Conservation (phyloP, 345 rosid genomes). For the Salix suchowensis region DNA sequence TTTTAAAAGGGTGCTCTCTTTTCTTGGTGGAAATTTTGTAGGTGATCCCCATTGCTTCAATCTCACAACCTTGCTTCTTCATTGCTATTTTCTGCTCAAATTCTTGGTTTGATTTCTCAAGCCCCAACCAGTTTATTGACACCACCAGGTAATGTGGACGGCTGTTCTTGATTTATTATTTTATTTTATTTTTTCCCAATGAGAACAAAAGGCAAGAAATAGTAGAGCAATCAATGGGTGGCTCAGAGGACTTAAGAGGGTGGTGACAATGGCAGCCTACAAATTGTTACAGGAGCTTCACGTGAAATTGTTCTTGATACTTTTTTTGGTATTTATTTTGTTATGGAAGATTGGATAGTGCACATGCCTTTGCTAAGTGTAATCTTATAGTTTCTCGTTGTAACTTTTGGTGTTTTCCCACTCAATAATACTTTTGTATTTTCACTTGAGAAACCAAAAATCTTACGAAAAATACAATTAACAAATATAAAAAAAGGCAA, state of each 20-base stretch:
- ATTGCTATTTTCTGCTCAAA: constrained; percentile 27
- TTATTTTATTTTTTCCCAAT: background rate
- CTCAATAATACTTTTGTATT: no score
- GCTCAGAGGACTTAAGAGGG: background rate
- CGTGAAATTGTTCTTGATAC: constrained; percentile 3
- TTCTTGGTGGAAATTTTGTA: constrained; percentile 41
- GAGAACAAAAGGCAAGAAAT: background rate
- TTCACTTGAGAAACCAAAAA: no score
- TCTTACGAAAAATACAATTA: no score
- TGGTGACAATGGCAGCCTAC: background rate
- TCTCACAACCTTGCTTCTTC: constrained; percentile 84
- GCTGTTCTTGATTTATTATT: background rate
- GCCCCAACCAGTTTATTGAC: background rate
- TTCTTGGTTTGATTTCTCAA: background rate
- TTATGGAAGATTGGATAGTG: background rate
- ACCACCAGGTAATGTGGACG: background rate
- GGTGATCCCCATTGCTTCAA: constrained; percentile 66
- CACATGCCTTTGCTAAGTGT: background rate
- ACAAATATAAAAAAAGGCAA: no score
- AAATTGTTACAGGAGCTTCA: background rate
- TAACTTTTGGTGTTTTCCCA: background rate
- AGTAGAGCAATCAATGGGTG: background rate
- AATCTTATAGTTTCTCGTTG: background rate
- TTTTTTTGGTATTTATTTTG: background rate
- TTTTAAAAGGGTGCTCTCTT: constrained; percentile 9